Percentiles rank a stretch among this genome's conserved stretches.
phyloP scores from a whole-genome alignment of 495 filamentous ascomycete genomes.

The Penicillium silybi region DNA sequence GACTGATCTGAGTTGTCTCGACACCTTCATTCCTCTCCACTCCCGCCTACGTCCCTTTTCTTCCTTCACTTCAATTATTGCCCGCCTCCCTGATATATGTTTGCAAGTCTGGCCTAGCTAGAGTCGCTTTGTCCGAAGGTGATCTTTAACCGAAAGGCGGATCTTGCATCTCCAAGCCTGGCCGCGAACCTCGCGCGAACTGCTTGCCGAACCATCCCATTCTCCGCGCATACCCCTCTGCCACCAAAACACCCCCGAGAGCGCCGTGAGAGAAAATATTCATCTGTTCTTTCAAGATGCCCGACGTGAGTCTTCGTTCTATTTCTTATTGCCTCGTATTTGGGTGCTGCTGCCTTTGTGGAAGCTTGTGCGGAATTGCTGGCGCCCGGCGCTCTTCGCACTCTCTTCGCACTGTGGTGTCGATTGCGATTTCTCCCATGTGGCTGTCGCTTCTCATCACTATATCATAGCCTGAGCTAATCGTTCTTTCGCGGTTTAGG shows the following conservation, averaged over 20 bases:
- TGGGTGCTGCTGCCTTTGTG: neutral
- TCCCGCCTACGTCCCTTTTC: slow-evolving; percentile 10
- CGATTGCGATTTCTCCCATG: neutral
- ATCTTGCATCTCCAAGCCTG: neutral
- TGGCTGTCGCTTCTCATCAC: neutral
- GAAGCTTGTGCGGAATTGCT: neutral
- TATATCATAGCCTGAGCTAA: neutral
- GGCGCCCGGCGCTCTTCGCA: neutral
- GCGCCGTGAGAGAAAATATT: neutral
- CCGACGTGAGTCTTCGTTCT: slow-evolving; percentile 36
- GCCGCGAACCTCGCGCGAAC: neutral
- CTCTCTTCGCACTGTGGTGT: neutral
- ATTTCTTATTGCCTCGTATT: neutral
- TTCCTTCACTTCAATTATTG: slow-evolving; percentile 3
- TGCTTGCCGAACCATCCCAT: neutral
- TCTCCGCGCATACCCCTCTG: slow-evolving; percentile 5
- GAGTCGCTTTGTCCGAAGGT: neutral
- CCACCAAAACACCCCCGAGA: neutral
- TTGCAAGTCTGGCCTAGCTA: neutral
- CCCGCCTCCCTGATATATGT: neutral
- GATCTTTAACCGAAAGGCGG: neutral
- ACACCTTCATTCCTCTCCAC: slow-evolving; percentile 17
- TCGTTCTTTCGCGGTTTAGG: slow-evolving; percentile 37
- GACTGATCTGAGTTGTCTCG: slow-evolving; percentile 5
- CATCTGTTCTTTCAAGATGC: slow-evolving; percentile 29